Evolutionary conservation across 805 yeast genomes (phyloP).

Genomic region (Sugiyamaella chiloensis): DNA sequence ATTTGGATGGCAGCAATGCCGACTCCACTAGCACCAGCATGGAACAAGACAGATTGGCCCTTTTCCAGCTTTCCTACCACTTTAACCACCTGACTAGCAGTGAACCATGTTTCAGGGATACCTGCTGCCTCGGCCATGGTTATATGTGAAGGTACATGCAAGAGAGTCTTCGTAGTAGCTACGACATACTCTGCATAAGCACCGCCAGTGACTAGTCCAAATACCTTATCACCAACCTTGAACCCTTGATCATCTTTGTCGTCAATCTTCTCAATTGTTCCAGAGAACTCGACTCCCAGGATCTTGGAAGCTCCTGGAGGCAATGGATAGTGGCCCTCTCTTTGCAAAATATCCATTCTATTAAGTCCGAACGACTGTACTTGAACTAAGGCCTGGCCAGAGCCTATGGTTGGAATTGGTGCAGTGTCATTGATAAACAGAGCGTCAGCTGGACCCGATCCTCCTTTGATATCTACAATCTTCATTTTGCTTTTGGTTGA

Average conservation of each 20-base stretch:
- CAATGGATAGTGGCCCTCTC: slow-evolving; percentile 31
- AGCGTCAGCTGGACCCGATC: slow-evolving; percentile 29
- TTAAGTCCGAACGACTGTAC: slow-evolving; percentile 37
- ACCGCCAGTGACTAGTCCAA: slow-evolving; percentile 38
- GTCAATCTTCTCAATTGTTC: slow-evolving; percentile 26
- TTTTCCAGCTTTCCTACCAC: slow-evolving; percentile 29
- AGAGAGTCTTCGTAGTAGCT: slow-evolving; percentile 27
- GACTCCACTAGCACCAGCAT: slow-evolving; percentile 35
- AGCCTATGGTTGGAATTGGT: slow-evolving; percentile 22
- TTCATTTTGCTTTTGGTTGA: no score
- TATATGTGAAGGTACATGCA: slow-evolving; percentile 27
- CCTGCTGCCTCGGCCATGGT: slow-evolving; percentile 31
- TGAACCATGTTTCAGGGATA: slow-evolving; percentile 37
- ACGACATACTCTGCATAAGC: slow-evolving; percentile 38
- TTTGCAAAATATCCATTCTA: slow-evolving; percentile 34
- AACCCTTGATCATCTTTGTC: slow-evolving; percentile 19
- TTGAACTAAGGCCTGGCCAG: slow-evolving; percentile 31
- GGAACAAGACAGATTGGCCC: slow-evolving; percentile 33
- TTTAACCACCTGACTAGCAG: slow-evolving; percentile 35
- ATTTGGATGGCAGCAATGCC: slow-evolving; percentile 39
- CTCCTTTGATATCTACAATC: slow-evolving; percentile 29
- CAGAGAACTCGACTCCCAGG: slow-evolving; percentile 40
- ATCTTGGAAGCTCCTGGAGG: slow-evolving; percentile 32
- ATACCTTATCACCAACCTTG: slow-evolving; percentile 35
- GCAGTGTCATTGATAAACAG: slow-evolving; percentile 25